Base-by-base conservation (phyloP, 225 moss, liverwort and hornwort species). In the Bryum argenteum region DNA sequence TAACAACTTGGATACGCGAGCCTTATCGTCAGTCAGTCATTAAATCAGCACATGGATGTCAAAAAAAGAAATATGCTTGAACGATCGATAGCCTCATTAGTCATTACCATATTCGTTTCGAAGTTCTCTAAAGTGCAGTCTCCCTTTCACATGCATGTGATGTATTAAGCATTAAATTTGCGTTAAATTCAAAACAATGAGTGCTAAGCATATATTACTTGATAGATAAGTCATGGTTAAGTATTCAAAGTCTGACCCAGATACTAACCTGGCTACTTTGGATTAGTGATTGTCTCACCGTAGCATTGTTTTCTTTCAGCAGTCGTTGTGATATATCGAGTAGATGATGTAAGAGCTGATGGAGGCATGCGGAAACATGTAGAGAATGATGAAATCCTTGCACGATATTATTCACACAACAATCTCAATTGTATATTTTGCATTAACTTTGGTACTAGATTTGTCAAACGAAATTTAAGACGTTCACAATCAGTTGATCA, bases 31-130 rank as follows among this genome's bases (percentile, higher is more conserved):
- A 62, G 75, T 12, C 13, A 26, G 40, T 48, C 71, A 76, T 56
- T 75, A 71, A 67, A 7, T 71, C 45, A 56, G 47, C 71, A 80
- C 75, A 76, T 80, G 75, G 66, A 10, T 16, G n/a, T 55, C 38
- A 54, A 15, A 24, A 43, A 15, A 43, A 54, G 62, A 54, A 2
- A 76, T 76, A 76, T 76, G 11, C 69, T 69, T 28, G 44, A 37
- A 63, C 8, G 23, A 24, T 54, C 71, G 71, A 66, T 43, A 51
- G 2, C 13, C 10, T 26, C 39, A 33, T 6, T 33, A 33, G 2
- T 40, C 58, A 69, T n/a, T n/a, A n/a, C n/a, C n/a, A n/a, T n/a
- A 18, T 15, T 60, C 16, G 37, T 60, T 33, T 9, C 24, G 18
- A 21, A 47, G 21, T 61, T 6, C n/a, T n/a, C 24, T 73, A 20